Conservation (phyloP, 345 rosid genomes). For the Acer negundo region DNA sequence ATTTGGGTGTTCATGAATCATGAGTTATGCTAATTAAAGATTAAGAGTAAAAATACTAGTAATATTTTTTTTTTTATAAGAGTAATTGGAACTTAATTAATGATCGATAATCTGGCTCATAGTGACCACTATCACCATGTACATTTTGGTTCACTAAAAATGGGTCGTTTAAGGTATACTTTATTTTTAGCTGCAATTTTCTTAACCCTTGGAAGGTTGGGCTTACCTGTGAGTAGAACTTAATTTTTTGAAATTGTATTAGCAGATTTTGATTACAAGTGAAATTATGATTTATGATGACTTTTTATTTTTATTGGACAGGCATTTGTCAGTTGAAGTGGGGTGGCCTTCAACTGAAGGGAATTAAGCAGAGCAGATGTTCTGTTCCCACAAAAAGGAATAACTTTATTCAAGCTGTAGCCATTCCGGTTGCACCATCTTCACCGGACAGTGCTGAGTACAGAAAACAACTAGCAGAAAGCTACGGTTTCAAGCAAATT, state of each 20-base stretch:
- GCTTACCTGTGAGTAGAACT: neutral
- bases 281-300: slow-evolving; percentile 14
- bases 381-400: slow-evolving; percentile 35
- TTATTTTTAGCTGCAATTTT: slow-evolving; percentile 18
- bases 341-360: slow-evolving; percentile 42
- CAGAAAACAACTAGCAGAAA: slow-evolving; percentile 70
- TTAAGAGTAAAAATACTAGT: neutral
- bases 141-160: neutral
- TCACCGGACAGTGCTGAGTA: slow-evolving; percentile 56
- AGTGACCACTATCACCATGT: neutral
- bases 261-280: neutral
- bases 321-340: slow-evolving; percentile 52
- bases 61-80: neutral
- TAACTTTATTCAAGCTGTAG: slow-evolving; percentile 59
- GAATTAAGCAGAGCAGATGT: slow-evolving; percentile 30
- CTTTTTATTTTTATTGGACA: slow-evolving; percentile 32
- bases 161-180: neutral
- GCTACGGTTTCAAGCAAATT: slow-evolving; percentile 80
- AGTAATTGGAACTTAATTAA: neutral
- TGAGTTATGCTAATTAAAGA: no score
- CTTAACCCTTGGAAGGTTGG: neutral
- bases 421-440: slow-evolving; percentile 60
- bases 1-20: neutral
- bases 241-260: neutral
- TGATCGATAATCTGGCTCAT: neutral